Evolutionary conservation across 2,329 filamentous ascomycete genomes (phyloP).

Genomic region (Paecilomyces niveus): DNA sequence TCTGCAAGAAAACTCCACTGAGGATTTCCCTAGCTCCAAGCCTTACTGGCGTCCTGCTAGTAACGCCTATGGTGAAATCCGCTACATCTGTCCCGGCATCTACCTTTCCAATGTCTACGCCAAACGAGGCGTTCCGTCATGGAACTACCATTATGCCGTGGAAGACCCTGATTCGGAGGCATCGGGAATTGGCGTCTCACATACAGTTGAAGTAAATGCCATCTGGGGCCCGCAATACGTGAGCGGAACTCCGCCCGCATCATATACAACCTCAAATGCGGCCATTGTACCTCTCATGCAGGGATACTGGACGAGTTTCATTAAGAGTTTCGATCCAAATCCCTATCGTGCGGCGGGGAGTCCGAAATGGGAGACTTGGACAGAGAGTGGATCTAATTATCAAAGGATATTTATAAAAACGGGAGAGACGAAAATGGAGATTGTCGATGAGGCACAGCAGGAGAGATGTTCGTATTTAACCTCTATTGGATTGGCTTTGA

Average conservation of each 20-base stretch:
- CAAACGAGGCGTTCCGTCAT: conserved; percentile 36
- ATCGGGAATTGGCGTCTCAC: conserved; percentile 56
- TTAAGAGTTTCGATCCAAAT: conserved; percentile 61
- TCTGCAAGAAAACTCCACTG: conserved; percentile 40
- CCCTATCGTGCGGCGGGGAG: conserved; percentile 37
- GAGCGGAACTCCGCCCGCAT: conserved; percentile 42
- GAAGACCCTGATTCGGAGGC: conserved; percentile 49
- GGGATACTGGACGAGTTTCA: conserved; percentile 69
- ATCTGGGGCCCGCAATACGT: conserved; percentile 60
- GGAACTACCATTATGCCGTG: conserved; percentile 66
- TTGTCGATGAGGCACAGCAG: conserved; percentile 31
- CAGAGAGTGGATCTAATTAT: conserved; percentile 11
- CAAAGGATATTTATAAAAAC: conserved; percentile 40
- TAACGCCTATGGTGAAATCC: conserved; percentile 57
- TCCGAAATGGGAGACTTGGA: conserved; percentile 47
- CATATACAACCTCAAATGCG: conserved; percentile 53
- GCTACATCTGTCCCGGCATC: conserved; percentile 59
- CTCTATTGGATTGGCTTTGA: conserved; percentile 42
- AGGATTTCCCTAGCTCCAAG: conserved; percentile 42
- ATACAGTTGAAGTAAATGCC: conserved; percentile 59
- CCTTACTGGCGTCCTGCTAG: conserved; percentile 53
- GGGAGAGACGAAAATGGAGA: conserved; percentile 41
- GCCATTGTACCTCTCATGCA: conserved; percentile 56
- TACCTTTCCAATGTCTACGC: conserved; percentile 43
- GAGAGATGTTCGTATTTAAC: conserved; percentile 44